Base-by-base conservation (phyloP, 257 asterid genomes). In the Salvia rosmarinus region DNA sequence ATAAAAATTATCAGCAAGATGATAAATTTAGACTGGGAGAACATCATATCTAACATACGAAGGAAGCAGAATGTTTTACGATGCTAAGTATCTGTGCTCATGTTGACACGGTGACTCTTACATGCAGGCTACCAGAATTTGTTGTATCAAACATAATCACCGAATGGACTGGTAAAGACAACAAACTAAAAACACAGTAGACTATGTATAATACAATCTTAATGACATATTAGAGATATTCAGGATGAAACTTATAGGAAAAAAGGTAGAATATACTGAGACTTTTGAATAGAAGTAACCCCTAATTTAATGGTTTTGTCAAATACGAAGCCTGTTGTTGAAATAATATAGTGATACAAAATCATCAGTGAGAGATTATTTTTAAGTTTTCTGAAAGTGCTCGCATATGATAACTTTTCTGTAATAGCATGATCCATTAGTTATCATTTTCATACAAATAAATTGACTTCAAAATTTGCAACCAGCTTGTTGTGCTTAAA, bases 1-100 rank as follows among this genome's bases (percentile, higher is more conserved):
- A 52, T 39, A 64, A 70, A 73, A 30, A 64, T 44, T 6, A 78
- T 49, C 9, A 25, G 39, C 19, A 50, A 59, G 37, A 34, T 64
- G 47, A 71, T 49, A 28, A 71, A 35, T 32, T 28, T 4, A 46
- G 39, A 52, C 43, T 42, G 23, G 34, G 16, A 46, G 32, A 62
- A 46, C 58, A 21, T 12, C 59, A 25, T 5, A 57, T 49, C 67
- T 73, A 57, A 64, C 51, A 66, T 54, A 39, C 20, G 32, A 63
- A 54, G 51, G 67, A 17, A 44, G 51, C 10, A 66, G 43, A 55
- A 65, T 58, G 39, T 21, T 66, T 39, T 39, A 52, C 10, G 12
- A 52, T 20, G 6, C 67, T 21, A 61, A 73, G 51, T 42, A 57
- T 17, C 43, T 20, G 13, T 49, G 34, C 37, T 65, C 68, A 47